Evolutionary conservation across 768 basidiomycete species (phyloP), one percentile per base, ranked within the genome.

Genomic region (Tricholoma hemisulphureum): DNA sequence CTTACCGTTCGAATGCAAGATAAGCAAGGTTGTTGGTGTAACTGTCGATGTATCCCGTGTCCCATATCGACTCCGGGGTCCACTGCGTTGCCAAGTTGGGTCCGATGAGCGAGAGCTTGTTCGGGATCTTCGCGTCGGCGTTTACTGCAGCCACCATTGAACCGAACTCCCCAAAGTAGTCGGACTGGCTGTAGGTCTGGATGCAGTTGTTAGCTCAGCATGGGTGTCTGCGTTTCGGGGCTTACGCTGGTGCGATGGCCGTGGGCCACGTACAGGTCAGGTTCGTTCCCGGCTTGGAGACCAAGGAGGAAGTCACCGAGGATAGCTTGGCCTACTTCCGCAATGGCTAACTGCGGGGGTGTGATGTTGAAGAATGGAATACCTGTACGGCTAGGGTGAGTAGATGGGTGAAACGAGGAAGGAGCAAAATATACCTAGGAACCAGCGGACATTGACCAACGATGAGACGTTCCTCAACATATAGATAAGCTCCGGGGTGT

Each of bases 251-350:
- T 67, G 21, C 79, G 77, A 65, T 79, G 78, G 0, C 66, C 70
- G 59, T 80, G 80, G n/a, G 58, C 54, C 0, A 61, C 77, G 56
- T 83, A 85, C 43, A 82, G 68, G 68, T 83, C 82, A 3, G 75
- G 82, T 68, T 91, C 89, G 68, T 93, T 91, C 2, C 86, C 89
- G 3, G 83, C 80, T 68, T 91, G 87, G 20, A 89, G 71, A 0
- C 87, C 91, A 34, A 89, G 68, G 11, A 93, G 23, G 23, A 45
- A 24, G 43, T 45, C 43, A 6, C 91, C 92, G 1, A 93, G 75
- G 58, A 91, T 85, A 13, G 70, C 60, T 63, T 91, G 81, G 2
- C 83, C 86, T 51, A 75, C 68, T 63, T 85, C 82, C 8, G 82
- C 86, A 48, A 90, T 85, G 13, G 68, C 73, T 1, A 88, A 72